phyloP scores from a whole-genome alignment of 202 grass and related monocot genomes.

The Setaria italica region DNA sequence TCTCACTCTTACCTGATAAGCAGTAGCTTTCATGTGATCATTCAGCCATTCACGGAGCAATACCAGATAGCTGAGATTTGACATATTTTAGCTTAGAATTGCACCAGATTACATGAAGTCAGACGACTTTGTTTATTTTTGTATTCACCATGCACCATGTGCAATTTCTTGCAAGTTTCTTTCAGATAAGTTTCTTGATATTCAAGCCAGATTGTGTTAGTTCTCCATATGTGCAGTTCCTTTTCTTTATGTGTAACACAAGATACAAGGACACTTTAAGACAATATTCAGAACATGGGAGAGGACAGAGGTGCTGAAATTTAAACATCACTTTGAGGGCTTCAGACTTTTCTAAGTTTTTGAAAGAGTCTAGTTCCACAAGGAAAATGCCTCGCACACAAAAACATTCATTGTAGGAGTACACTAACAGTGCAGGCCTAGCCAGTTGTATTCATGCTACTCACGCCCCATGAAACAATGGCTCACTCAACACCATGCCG shows the following conservation, averaged over 20 bases:
- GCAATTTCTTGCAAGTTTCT: constrained; percentile 8
- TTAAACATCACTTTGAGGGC: neutral
- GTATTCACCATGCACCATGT: neutral
- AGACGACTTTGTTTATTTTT: constrained; percentile 23
- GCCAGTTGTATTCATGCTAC: constrained; percentile 34
- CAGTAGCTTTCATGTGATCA: constrained; percentile 22
- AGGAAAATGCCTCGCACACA: neutral
- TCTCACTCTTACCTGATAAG: constrained; percentile 2
- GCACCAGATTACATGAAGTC: constrained; percentile 9
- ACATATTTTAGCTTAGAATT: neutral
- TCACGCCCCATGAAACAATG: neutral
- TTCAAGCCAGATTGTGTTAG: constrained; percentile 4
- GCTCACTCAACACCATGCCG: constrained; percentile 13
- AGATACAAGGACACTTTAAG: neutral
- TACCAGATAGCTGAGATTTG: constrained; percentile 23
- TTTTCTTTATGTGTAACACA: constrained; percentile 19
- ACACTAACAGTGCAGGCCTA: neutral
- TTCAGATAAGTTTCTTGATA: constrained; percentile 10
- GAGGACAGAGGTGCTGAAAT: neutral
- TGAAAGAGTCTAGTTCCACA: neutral
- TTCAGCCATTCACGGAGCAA: constrained; percentile 22
- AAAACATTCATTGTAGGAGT: neutral
- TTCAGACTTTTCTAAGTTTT: neutral
- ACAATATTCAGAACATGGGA: neutral
- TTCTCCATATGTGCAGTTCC: neutral